Conservation (phyloP, 805 yeast genomes). For the Nakazawaea wickerhamii region DNA sequence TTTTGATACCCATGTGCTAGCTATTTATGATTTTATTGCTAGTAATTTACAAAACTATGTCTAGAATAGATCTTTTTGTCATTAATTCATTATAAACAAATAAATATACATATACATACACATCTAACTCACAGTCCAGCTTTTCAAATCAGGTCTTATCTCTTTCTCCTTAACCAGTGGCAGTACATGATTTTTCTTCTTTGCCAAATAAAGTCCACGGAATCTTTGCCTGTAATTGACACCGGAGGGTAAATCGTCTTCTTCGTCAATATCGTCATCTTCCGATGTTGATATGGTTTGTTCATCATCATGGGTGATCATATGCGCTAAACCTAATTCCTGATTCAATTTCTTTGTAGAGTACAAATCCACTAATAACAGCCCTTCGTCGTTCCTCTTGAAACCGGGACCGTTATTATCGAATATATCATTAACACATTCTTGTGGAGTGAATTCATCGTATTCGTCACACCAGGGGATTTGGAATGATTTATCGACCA, state of each 20-base stretch:
- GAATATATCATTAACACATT: slow-evolving; percentile 70
- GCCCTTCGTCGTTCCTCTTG: slow-evolving; percentile 45
- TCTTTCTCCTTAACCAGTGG: slow-evolving; percentile 26
- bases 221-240: neutral
- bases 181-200: slow-evolving; percentile 6
- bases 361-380: slow-evolving; percentile 32
- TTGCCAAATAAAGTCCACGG: neutral
- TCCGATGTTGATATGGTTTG: neutral
- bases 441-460: slow-evolving; percentile 56
- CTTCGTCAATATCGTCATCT: neutral
- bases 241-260: neutral
- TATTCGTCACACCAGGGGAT: slow-evolving; percentile 30
- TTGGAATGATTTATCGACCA: slow-evolving; percentile 25
- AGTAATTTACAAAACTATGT: too few relatives aligned
- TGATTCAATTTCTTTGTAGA: neutral
- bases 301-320: neutral
- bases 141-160: slow-evolving; percentile 31
- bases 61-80: neutral
- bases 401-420: slow-evolving; percentile 62
- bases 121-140: slow-evolving; percentile 30
- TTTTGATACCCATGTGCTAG: neutral
- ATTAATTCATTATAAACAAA: too few relatives aligned
- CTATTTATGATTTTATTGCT: neutral
- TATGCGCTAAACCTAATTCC: neutral
- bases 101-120: neutral